These are phyloP conservation scores for Mucor saturninus DNA, from an alignment of 371 early-diverging fungal genomes.

Conservation along the genomic window DNA sequence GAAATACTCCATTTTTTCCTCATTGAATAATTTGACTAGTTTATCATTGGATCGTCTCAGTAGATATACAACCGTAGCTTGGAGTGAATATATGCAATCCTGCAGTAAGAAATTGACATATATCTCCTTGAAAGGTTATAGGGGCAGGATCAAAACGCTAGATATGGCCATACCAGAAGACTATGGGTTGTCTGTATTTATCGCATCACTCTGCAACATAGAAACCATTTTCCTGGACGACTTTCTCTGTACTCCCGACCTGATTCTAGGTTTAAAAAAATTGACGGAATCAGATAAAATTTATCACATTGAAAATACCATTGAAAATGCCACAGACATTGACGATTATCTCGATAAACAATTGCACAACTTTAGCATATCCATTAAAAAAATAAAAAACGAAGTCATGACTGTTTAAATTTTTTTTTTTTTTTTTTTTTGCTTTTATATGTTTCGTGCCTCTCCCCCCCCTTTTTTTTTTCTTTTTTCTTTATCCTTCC, in stretches of 20 bases:
- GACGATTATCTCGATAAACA: neutral
- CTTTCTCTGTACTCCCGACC: constrained; percentile 18
- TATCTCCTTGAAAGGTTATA: constrained; percentile 29
- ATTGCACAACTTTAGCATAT: neutral
- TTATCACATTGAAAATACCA: too few relatives aligned
- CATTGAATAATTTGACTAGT: neutral
- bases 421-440: neutral
- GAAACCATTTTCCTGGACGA: constrained; percentile 12
- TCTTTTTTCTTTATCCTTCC: neutral
- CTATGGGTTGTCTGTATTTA: constrained; percentile 14
- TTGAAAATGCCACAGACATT: too few relatives aligned
- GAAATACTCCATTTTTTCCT: constrained; percentile 16
- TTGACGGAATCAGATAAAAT: neutral
- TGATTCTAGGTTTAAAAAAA: constrained; percentile 4
- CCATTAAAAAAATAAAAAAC: neutral
- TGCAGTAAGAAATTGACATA: constrained; percentile 19
- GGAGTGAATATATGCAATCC: constrained; percentile 34
- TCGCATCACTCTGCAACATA: constrained; percentile 7
- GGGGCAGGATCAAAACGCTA: constrained; percentile 5
- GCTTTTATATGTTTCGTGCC: neutral
- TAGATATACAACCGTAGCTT: constrained; percentile 34
- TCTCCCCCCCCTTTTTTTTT: neutral
- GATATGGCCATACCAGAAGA: neutral
- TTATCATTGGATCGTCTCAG: constrained; percentile 29
- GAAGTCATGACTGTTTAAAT: neutral